Base-by-base conservation (phyloP, 208 protist species). In the Leishmania tarentolae region DNA sequence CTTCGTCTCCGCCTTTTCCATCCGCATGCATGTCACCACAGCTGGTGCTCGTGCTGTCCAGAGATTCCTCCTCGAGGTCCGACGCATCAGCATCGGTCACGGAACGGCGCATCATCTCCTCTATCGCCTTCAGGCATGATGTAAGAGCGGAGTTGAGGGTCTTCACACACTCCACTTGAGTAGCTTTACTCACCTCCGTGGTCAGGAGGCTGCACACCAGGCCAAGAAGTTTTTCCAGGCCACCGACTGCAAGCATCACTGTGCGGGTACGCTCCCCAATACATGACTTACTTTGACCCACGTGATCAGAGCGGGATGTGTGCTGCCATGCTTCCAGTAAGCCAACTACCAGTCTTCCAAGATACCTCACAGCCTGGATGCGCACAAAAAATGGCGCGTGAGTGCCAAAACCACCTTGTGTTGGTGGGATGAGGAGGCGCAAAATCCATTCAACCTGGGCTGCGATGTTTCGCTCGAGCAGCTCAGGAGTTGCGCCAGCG, bases 111-210 rank as follows among this genome's bases (percentile, higher is more conserved):
- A 35, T 24, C 21, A 84, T 35, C 7, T 44, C 37, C 5, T 72
- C 59, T 24, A 81, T 63, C 5, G 61, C 56, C 21, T 63, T 74
- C 21, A 85, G 53, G 42, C 21, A 79, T 31, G 72, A 50, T n/a
- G 66, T 57, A 46, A 83, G 31, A 65, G 86, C 59, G 11, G 52
- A 37, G 24, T 74, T 77, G 21, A 91, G 75, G 40, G 65, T 83
- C 21, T 76, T 65, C 11, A 91, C 77, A 19, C 81, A 89, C 47
- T 92, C 86, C 50, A 82, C 40, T 82, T 91, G 89, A 31, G 85
- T 81, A 0, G 83, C 76, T 53, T 89, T 85, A 72, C 79, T 90
- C 47, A 52, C 59, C 65, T 92, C 89, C 46, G 66, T 52, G 19
- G 37, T 37, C 61, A 86, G 70, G 40, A 80, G 52, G 50, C 73